Base-by-base conservation (phyloP, 441 rosid genomes). In the Bocquillonia castaneifolia region DNA sequence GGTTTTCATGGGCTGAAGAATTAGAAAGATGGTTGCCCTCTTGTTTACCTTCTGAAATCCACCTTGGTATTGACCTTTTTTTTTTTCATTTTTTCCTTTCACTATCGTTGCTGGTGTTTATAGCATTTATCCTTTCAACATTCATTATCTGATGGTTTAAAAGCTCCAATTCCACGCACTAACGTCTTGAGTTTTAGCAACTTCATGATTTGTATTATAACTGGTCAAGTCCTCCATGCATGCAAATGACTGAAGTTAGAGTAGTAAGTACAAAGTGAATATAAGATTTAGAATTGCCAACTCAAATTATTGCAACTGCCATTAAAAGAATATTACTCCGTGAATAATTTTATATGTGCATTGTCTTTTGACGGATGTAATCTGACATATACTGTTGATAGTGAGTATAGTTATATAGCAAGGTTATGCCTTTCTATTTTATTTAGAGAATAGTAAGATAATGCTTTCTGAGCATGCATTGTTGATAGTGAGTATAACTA, bases 1-100 rank as follows among this genome's bases (percentile, higher is more conserved):
- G 97, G 60, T 88, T 75, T 76, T 80, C 94, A 18, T 93, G 98
- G 97, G 98, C 97, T 32, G 97, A 93, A 76, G 97, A 93, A 75
- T 69, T 93, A 76, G 98, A 93, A 80, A 90, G 88, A 64, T 93
- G 98, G 98, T 81, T 93, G 76, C 92, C 96, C 66, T 79, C 37
- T 79, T 91, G 90, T 80, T 82, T 91, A 77, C 98, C 98, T 71
- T 81, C 92, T 51, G 97, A 91, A 73, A 81, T 91, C 75, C 98
- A 93, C 79, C 91, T 93, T 42, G 97, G 98, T 91, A 86, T 74
- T 1, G 44, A 25, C 31, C 64, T 50, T 51, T 69, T 57, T 54
- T n/a, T 36, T 54, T 22, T 2, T 20, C 37, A 14, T 29, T 50
- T 39, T 53, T 39, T 47, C 25, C 31, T 12, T 37, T 32, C 23